These are phyloP conservation scores for Effrenium voratum DNA, from an alignment of 73 alveolate genomes.

Conservation along the genomic window DNA sequence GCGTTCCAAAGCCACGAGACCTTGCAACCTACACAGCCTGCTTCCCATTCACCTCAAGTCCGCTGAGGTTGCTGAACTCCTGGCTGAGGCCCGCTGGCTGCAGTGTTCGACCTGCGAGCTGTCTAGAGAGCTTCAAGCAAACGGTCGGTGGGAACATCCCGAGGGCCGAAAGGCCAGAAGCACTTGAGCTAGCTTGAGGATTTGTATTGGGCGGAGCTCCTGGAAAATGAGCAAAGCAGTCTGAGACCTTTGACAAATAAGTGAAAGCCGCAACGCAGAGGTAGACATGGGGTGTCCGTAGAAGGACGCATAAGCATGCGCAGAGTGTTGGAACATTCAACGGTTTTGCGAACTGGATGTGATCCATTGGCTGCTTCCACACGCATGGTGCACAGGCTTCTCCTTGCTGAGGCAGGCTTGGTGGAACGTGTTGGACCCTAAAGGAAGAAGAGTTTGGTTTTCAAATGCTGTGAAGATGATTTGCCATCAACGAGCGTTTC, in stretches of 20 bases:
- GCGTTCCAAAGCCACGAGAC: no score
- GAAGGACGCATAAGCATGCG: no score
- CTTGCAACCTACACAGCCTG: background rate
- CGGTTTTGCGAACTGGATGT: no score
- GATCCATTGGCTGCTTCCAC: no score
- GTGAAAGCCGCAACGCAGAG: background rate
- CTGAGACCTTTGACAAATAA: background rate
- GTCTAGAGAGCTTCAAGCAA: background rate
- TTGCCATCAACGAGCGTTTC: no score
- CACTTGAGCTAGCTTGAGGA: background rate
- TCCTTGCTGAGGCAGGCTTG: no score
- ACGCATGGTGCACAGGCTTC: no score
- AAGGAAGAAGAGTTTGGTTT: no score
- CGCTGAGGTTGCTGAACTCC: slow-evolving; percentile 46
- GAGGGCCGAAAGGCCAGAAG: background rate
- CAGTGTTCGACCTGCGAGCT: background rate
- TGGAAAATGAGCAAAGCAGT: background rate
- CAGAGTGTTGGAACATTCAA: no score
- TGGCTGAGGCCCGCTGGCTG: slow-evolving; percentile 52
- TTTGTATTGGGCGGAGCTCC: background rate
- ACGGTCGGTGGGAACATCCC: background rate
- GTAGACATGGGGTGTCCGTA: no score
- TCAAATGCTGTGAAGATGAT: no score
- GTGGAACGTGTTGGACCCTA: no score
- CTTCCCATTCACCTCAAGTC: background rate